Conservation (phyloP, 352 stramenopile species). For the Globisporangium carolinianum region DNA sequence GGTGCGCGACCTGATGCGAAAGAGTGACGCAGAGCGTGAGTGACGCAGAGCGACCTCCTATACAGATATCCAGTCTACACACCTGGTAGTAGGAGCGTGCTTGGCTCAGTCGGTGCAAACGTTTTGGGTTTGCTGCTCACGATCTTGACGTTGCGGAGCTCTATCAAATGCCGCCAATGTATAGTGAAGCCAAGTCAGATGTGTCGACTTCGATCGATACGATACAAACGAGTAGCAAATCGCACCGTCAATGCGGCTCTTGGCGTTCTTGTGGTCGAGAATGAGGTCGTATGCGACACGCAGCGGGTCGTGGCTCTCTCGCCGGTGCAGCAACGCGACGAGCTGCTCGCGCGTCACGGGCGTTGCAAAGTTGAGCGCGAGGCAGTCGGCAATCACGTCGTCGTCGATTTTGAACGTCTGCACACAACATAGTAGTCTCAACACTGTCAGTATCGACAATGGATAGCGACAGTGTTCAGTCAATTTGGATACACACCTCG, state of each 20-base stretch:
- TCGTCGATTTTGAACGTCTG: slow-evolving; percentile 81
- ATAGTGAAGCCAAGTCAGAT: not conserved
- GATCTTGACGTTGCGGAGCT: slow-evolving; percentile 64
- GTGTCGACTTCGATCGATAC: not conserved
- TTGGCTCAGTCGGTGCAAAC: slow-evolving; percentile 59
- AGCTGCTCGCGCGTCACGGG: slow-evolving; percentile 55
- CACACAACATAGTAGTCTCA: not conserved
- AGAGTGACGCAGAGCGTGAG: not conserved
- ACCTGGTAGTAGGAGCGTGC: slow-evolving; percentile 59
- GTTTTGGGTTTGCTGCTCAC: slow-evolving; percentile 74
- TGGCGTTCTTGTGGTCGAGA: slow-evolving; percentile 96
- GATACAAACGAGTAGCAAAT: not conserved
- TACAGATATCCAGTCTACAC: not conserved
- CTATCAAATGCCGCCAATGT: slow-evolving; percentile 12
- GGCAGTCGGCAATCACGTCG: slow-evolving; percentile 53
- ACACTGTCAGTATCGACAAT: too few species aligned
- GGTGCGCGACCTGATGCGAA: slow-evolving; percentile 42
- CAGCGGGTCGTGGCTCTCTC: slow-evolving; percentile 67
- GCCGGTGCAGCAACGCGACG: slow-evolving; percentile 39
- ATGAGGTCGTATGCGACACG: slow-evolving; percentile 97
- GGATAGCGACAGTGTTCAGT: not conserved
- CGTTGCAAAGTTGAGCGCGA: slow-evolving; percentile 41
- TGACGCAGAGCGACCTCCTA: not conserved
- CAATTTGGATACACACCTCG: slow-evolving; percentile 44
- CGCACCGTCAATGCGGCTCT: slow-evolving; percentile 86